These are phyloP conservation scores for Coemansia sp. DNA, from an alignment of 192 early-diverging fungal species.

Conservation along the genomic window DNA sequence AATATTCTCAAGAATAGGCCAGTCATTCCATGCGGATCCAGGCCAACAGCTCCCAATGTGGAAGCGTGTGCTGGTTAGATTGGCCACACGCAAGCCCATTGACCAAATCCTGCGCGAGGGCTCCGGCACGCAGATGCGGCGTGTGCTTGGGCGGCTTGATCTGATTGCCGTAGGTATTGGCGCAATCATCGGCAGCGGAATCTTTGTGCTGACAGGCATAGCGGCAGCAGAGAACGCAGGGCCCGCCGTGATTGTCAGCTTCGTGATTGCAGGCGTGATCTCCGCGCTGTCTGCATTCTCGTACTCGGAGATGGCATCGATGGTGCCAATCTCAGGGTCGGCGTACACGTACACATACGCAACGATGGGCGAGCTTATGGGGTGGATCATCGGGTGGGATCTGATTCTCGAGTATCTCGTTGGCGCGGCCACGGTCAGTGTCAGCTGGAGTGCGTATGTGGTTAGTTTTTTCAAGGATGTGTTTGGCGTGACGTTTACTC, in stretches of 20 bases:
- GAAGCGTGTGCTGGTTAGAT: slow-evolving; percentile 23
- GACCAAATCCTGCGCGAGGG: slow-evolving; percentile 53
- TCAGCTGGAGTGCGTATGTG: slow-evolving; percentile 84
- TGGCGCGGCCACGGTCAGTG: slow-evolving; percentile 77
- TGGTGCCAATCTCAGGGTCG: slow-evolving; percentile 84
- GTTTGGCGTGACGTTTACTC: slow-evolving; percentile 55
- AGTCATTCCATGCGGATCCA: neutral
- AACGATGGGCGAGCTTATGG: slow-evolving; percentile 82
- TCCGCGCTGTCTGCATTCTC: slow-evolving; percentile 75
- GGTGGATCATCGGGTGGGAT: slow-evolving; percentile 93
- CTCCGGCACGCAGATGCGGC: slow-evolving; percentile 55
- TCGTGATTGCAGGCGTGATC: slow-evolving; percentile 74
- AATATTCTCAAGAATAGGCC: neutral
- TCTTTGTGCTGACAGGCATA: slow-evolving; percentile 73
- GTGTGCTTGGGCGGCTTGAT: slow-evolving; percentile 60
- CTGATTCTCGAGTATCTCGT: slow-evolving; percentile 87
- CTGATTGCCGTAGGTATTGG: slow-evolving; percentile 70
- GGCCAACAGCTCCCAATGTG: slow-evolving; percentile 10
- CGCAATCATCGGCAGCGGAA: slow-evolving; percentile 79
- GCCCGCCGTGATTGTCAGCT: slow-evolving; percentile 80
- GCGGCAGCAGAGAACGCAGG: slow-evolving; percentile 79
- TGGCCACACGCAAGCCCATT: slow-evolving; percentile 39
- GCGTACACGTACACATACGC: slow-evolving; percentile 87
- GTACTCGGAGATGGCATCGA: slow-evolving; percentile 85
- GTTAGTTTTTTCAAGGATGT: slow-evolving; percentile 67